These are phyloP conservation scores for Aristolochia contorta DNA, from an alignment of 164 flowering plant genomes.

Conservation along the genomic window DNA sequence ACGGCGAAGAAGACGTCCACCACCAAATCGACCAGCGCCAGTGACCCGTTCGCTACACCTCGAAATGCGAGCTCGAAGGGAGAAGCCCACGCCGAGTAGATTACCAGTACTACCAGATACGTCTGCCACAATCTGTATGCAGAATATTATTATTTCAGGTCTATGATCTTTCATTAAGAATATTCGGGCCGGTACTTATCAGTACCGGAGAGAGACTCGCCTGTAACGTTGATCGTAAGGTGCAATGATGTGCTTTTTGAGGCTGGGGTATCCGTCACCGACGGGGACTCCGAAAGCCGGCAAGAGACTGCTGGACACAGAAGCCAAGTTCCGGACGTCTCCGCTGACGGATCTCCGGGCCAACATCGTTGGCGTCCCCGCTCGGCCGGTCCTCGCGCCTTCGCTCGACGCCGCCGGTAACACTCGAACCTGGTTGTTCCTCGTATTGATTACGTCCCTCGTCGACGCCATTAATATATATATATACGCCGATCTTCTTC, in stretches of 20 bases:
- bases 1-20: slow-evolving; percentile 65
- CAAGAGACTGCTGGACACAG: slow-evolving; percentile 70
- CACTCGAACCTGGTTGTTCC: too few relatives aligned
- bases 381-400: background rate
- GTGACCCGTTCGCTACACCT: slow-evolving; percentile 35
- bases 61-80: slow-evolving; percentile 77
- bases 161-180: too few relatives aligned
- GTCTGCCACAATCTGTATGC: slow-evolving; percentile 65
- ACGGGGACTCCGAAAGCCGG: slow-evolving; percentile 71
- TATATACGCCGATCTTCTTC: too few relatives aligned
- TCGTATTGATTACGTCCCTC: too few relatives aligned
- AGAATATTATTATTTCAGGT: too few relatives aligned
- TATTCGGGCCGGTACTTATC: too few relatives aligned
- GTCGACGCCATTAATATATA: too few relatives aligned
- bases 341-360: slow-evolving; percentile 34
- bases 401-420: background rate
- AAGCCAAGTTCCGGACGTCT: slow-evolving; percentile 41
- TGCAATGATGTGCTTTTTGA: slow-evolving; percentile 41
- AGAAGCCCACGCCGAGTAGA: slow-evolving; percentile 86
- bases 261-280: slow-evolving; percentile 34
- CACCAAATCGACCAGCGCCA: slow-evolving; percentile 47
- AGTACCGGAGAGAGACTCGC: too few relatives aligned
- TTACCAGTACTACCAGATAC: slow-evolving; percentile 61
- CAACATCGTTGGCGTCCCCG: slow-evolving; percentile 18
- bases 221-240: slow-evolving; percentile 79